These are phyloP conservation scores for Rhododendron kiyosumense DNA, from an alignment of 148 eudicot genomes.

Conservation along the genomic window DNA sequence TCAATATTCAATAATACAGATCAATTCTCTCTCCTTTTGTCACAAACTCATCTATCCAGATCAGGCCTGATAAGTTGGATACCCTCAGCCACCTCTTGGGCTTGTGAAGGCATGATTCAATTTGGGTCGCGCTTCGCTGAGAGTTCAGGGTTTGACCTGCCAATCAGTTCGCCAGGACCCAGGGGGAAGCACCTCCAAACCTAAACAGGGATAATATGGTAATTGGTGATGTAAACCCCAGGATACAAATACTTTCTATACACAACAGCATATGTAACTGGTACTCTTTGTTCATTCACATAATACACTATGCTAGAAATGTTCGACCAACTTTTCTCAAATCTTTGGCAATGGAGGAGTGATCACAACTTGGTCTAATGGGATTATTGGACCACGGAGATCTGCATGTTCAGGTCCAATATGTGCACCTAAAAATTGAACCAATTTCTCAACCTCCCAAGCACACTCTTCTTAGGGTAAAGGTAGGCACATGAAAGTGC, in stretches of 20 bases:
- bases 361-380: background rate
- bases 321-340: background rate
- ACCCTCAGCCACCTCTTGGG: background rate
- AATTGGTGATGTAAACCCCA: background rate
- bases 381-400: background rate
- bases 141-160: background rate
- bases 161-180: background rate
- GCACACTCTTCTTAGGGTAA: background rate
- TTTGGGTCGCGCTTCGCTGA: background rate
- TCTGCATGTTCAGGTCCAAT: background rate
- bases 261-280: background rate
- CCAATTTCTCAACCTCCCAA: background rate
- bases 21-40: too few relatives aligned
- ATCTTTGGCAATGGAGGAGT: background rate
- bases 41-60: background rate
- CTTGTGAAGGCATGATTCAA: background rate
- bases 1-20: too few relatives aligned
- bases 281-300: background rate
- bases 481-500: background rate
- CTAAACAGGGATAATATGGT: background rate
- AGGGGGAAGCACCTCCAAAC: background rate
- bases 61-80: background rate
- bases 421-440: background rate
- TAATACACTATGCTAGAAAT: background rate
- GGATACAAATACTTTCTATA: background rate